A percentile compares a stretch with the other conserved stretches of the same genome.
Conservation (phyloP, 225 moss, liverwort and hornwort species). For the Physcomitrium patens region DNA sequence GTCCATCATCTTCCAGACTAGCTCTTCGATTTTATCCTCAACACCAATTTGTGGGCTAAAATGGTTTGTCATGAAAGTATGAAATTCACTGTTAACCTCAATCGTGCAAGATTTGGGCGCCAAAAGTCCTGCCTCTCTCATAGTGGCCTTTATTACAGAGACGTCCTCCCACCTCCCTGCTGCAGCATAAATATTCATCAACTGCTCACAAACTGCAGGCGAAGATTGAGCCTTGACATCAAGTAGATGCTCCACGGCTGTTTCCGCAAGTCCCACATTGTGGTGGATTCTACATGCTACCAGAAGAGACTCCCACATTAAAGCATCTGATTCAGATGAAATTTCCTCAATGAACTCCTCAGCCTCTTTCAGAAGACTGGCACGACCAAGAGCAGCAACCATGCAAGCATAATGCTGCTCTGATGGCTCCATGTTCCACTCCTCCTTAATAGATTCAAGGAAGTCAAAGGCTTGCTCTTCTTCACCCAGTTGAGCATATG, state of each 20-base stretch:
- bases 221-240: conserved; percentile 35
- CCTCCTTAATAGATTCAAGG: conserved; percentile 49
- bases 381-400: conserved; percentile 61
- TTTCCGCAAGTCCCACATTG: conserved; percentile 59
- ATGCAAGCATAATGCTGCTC: conserved; percentile 64
- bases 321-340: conserved; percentile 35
- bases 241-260: conserved; percentile 44
- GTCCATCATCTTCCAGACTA: conserved; percentile 41
- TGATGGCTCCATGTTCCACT: conserved; percentile 38
- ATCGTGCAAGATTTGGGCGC: conserved; percentile 40
- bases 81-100: conserved; percentile 44
- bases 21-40: conserved; percentile 33
- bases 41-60: conserved; percentile 29
- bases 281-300: conserved; percentile 57
- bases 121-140: conserved; percentile 46
- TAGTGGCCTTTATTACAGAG: conserved; percentile 35
- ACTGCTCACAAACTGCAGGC: conserved; percentile 45
- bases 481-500: conserved; percentile 45
- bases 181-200: conserved; percentile 48
- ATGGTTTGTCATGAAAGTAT: conserved; percentile 33
- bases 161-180: conserved; percentile 59
- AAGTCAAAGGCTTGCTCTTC: conserved; percentile 47
- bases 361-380: conserved; percentile 59
- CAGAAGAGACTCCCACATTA: conserved; percentile 57
- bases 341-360: conserved; percentile 53